A percentile compares a stretch with the other conserved stretches of the same genome.
Conservation (phyloP, 768 basidiomycete species). For the Suillus americanus region DNA sequence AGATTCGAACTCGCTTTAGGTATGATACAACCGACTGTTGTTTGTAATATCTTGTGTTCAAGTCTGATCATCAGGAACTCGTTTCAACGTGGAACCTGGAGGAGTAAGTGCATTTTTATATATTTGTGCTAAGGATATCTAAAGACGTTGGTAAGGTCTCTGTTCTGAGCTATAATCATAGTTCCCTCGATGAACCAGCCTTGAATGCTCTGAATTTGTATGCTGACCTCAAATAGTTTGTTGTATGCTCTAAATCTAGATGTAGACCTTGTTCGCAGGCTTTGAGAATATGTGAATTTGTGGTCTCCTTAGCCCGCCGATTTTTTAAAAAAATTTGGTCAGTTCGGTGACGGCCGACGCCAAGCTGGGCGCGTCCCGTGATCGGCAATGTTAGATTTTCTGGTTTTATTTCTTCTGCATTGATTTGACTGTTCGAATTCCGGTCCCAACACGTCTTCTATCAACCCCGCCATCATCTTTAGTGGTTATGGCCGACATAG, state of each 20-base stretch:
- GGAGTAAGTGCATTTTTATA: constrained; percentile 48
- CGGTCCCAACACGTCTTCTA: constrained; percentile 5
- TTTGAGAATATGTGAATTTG: neutral
- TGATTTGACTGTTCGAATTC: constrained; percentile 9
- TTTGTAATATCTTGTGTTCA: neutral
- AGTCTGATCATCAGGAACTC: constrained; percentile 47
- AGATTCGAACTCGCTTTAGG: constrained; percentile 60
- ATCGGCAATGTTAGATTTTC: constrained; percentile 12
- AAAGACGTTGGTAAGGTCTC: constrained; percentile 50
- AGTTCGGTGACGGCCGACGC: constrained; percentile 7
- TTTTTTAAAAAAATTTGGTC: constrained; percentile 1
- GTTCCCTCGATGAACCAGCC: constrained; percentile 72
- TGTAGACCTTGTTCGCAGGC: neutral
- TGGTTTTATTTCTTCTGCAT: constrained; percentile 11
- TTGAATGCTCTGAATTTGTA: constrained; percentile 74
- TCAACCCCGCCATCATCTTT: constrained; percentile 17
- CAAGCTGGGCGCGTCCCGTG: constrained; percentile 15
- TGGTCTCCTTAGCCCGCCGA: neutral
- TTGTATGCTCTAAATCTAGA: neutral
- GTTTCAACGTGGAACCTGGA: constrained; percentile 84
- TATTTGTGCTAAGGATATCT: neutral
- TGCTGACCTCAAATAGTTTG: constrained; percentile 37
- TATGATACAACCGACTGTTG: constrained; percentile 24
- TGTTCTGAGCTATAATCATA: constrained; percentile 83
- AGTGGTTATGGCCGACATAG: constrained; percentile 39